These are phyloP conservation scores for Ascodesmis nigricans DNA, from an alignment of 495 filamentous ascomycete species.

Conservation along the genomic window DNA sequence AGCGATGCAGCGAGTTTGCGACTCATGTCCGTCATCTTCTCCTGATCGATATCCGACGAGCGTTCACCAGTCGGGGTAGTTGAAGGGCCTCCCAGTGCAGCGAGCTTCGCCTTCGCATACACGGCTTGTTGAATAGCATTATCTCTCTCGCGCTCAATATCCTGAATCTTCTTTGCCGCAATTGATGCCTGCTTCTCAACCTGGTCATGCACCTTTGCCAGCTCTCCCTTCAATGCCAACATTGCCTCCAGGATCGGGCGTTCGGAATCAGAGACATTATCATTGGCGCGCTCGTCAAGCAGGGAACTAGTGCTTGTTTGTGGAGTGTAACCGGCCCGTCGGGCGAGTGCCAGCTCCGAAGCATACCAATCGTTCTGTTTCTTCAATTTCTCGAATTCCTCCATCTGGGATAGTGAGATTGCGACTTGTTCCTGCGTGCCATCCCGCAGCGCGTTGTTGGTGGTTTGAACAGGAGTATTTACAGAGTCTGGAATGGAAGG, in stretches of 20 bases:
- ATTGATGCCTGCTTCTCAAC: slow-evolving; percentile 66
- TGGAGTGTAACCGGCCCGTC: slow-evolving; percentile 65
- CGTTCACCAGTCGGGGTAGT: slow-evolving; percentile 12
- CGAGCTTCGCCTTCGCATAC: slow-evolving; percentile 82
- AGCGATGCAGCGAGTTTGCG: slow-evolving; percentile 64
- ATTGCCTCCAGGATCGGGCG: slow-evolving; percentile 82
- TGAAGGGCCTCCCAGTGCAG: slow-evolving; percentile 29
- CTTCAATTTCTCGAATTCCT: slow-evolving; percentile 63
- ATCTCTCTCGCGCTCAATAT: slow-evolving; percentile 82
- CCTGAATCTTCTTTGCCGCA: slow-evolving; percentile 73
- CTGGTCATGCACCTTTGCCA: slow-evolving; percentile 62
- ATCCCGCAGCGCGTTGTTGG: no score
- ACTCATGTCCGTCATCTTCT: slow-evolving; percentile 42
- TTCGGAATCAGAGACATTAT: slow-evolving; percentile 72
- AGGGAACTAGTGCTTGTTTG: slow-evolving; percentile 48
- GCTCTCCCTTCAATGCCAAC: slow-evolving; percentile 65
- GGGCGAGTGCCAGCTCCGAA: slow-evolving; percentile 74
- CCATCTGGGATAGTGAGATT: no score
- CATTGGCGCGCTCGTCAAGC: slow-evolving; percentile 51
- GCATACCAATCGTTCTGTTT: slow-evolving; percentile 92
- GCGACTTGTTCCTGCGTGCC: no score
- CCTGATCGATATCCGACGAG: slow-evolving; percentile 17
- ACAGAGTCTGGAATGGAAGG: no score
- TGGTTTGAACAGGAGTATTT: no score
- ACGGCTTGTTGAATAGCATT: slow-evolving; percentile 77